Base-by-base conservation (phyloP, 1,139 yeast species). In the Blastobotrys malaysiensis region DNA sequence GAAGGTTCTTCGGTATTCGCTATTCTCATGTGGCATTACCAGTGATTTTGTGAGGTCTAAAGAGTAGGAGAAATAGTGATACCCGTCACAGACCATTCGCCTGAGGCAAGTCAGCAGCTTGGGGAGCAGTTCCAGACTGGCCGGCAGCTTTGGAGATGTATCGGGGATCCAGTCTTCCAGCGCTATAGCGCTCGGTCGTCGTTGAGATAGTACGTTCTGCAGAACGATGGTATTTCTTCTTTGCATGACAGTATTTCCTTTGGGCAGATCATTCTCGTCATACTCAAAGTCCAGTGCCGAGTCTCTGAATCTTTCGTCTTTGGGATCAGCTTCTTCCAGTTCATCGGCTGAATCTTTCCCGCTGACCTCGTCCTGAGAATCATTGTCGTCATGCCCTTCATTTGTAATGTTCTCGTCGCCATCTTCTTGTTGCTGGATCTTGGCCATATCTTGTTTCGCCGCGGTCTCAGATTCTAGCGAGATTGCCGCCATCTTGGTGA, bases 41-140 rank as follows among this genome's bases (percentile, higher is more conserved):
- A 53, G 31, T 6, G 51, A 46, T 43, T 53, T 55, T 14, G 67
- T 61, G 20, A 63, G 44, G 45, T 64, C 65, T 11, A 62, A 46
- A 7, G 63, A 63, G 39, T 62, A 56, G 9, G 67, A 58, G 50
- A 57, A 65, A 46, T 63, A 65, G 36, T 61, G 58, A 1, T 58
- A 57, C 19, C 47, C 43, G 13, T 51, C 20, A 13, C 26, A 20
- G 52, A 61, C 31, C 59, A 57, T n/a, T 36, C 20, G 16, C 47
- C 45, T 45, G n/a, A 60, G 48, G 43, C 48, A 48, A 48, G 54
- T 54, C 16, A 57, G 46, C 9, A 61, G 55, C 52, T 62, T 63
- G n/a, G 52, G 57, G 6, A 59, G 46, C 43, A 60, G 45, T 16
- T 45, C 43, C 20, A 36, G 39, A 11, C 48, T 43, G 44, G 27